These are phyloP conservation scores for Eimeria brunetti DNA, from an alignment of 169 alveolate genomes.

Conservation along the genomic window DNA sequence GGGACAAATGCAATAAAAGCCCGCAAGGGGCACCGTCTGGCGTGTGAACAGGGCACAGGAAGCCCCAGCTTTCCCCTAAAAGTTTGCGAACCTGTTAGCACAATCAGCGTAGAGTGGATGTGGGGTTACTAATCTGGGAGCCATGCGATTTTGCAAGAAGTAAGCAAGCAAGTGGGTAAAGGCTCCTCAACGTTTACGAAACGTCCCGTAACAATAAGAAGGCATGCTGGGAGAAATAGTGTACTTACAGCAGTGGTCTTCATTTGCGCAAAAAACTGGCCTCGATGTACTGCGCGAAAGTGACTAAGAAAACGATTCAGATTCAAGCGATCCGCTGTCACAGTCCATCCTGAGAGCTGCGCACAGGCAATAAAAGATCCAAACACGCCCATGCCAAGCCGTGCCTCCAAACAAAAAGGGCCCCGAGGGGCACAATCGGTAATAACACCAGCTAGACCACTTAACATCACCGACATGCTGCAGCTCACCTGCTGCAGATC, in stretches of 20 bases:
- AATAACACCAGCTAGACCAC: not conserved
- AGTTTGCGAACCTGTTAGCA: constrained; percentile 94
- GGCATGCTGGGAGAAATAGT: not conserved
- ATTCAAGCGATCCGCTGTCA: constrained; percentile 99
- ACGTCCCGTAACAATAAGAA: not conserved
- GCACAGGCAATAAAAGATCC: constrained; percentile 77
- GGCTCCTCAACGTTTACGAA: not conserved
- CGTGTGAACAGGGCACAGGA: constrained; percentile 99
- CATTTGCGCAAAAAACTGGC: constrained; percentile 98
- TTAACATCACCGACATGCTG: not conserved
- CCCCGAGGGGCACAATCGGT: not conserved
- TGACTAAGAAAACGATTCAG: constrained; percentile 97
- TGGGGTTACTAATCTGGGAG: not conserved
- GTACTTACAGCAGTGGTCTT: constrained; percentile 95
- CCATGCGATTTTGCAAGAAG: not conserved
- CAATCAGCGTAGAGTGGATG: not conserved
- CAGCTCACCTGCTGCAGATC: constrained; percentile 84
- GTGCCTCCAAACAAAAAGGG: not conserved
- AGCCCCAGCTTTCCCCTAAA: constrained; percentile 99
- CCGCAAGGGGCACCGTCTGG: constrained; percentile 99
- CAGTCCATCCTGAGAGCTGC: constrained; percentile 98
- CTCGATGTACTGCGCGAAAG: constrained; percentile 99
- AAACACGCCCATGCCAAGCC: not conserved
- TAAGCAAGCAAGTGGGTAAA: not conserved
- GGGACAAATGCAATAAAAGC: constrained; percentile 95